Percentiles rank a stretch among this genome's conserved stretches.
These are phyloP conservation scores for Tieghemostelium lacteum DNA, from an alignment of 78 protist genomes.

Conservation along the genomic window DNA sequence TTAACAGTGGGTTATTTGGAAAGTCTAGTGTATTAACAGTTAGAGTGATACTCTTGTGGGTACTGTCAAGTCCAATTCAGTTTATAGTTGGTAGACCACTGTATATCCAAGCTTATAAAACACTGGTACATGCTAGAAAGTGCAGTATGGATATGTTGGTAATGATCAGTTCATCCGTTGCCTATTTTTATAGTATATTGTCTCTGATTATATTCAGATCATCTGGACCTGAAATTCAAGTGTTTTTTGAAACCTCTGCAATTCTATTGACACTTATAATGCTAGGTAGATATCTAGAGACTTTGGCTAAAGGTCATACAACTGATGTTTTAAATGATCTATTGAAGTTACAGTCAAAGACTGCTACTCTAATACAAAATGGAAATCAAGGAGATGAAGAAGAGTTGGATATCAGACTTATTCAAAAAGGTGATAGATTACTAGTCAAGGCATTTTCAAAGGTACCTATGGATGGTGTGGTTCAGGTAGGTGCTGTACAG, in stretches of 20 bases:
- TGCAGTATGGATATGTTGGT: slow-evolving; percentile 89
- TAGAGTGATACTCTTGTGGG: not conserved
- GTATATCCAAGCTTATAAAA: slow-evolving; percentile 43
- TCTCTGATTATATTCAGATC: slow-evolving; percentile 2
- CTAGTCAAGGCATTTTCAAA: slow-evolving; percentile 33
- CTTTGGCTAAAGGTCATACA: slow-evolving; percentile 91
- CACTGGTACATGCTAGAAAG: slow-evolving; percentile 29
- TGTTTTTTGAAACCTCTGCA: slow-evolving; percentile 73
- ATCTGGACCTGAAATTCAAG: not conserved
- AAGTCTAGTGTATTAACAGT: not conserved
- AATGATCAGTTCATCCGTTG: slow-evolving; percentile 55
- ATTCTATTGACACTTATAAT: slow-evolving; percentile 90
- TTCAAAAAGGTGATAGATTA: slow-evolving; percentile 85
- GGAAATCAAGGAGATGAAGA: not conserved
- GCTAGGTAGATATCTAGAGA: slow-evolving; percentile 91
- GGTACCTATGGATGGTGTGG: slow-evolving; percentile 84
- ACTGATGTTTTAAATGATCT: slow-evolving; percentile 84
- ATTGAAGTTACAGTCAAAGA: slow-evolving; percentile 63
- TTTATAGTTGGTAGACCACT: slow-evolving; percentile 73
- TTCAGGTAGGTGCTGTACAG: slow-evolving; percentile 11
- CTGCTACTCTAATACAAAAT: slow-evolving; percentile 21
- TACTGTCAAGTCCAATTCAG: slow-evolving; percentile 76
- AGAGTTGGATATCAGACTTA: slow-evolving; percentile 5
- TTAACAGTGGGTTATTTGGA: not conserved
- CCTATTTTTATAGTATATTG: slow-evolving; percentile 85